Conservation (phyloP, 495 filamentous ascomycete genomes). For the Pseudomonodictys pantanalensis region DNA sequence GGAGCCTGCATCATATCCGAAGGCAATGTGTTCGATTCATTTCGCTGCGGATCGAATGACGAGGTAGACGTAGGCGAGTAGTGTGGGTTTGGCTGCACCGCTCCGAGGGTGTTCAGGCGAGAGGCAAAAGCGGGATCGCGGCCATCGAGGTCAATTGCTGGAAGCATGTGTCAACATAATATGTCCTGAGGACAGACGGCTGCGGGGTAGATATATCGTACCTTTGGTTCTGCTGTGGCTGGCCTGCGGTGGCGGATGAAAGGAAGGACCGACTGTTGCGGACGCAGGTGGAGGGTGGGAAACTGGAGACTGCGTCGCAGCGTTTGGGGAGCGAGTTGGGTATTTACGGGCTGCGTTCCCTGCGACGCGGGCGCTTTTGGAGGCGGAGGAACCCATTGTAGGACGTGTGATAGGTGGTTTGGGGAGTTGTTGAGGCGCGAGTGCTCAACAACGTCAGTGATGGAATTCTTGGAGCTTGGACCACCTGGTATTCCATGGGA, state of each 20-base stretch:
- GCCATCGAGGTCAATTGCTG: slow-evolving; percentile 65
- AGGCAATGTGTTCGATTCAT: slow-evolving; percentile 7
- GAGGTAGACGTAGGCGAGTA: slow-evolving; percentile 56
- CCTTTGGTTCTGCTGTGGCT: slow-evolving; percentile 38
- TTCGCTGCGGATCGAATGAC: slow-evolving; percentile 31
- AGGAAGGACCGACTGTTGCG: slow-evolving; percentile 38
- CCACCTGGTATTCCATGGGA: no score
- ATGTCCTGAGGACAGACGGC: background rate
- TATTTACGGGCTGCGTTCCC: slow-evolving; percentile 55
- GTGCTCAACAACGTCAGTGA: background rate
- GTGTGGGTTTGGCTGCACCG: slow-evolving; percentile 60
- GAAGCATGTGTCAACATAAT: slow-evolving; percentile 5
- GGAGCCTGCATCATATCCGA: slow-evolving; percentile 24
- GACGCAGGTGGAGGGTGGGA: slow-evolving; percentile 33
- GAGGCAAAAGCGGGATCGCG: slow-evolving; percentile 62
- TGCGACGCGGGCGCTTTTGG: slow-evolving; percentile 59
- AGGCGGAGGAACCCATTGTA: slow-evolving; percentile 61
- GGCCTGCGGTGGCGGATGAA: slow-evolving; percentile 37
- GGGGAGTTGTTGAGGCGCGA: background rate
- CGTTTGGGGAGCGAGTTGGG: slow-evolving; percentile 48
- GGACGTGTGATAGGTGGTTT: background rate
- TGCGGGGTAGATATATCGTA: slow-evolving; percentile 8
- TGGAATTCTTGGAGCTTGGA: background rate
- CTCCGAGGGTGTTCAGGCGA: slow-evolving; percentile 61
- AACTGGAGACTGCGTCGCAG: slow-evolving; percentile 33